Evolutionary conservation across 2,329 filamentous ascomycete species (phyloP).

Genomic region (Diaporthe sp.): DNA sequence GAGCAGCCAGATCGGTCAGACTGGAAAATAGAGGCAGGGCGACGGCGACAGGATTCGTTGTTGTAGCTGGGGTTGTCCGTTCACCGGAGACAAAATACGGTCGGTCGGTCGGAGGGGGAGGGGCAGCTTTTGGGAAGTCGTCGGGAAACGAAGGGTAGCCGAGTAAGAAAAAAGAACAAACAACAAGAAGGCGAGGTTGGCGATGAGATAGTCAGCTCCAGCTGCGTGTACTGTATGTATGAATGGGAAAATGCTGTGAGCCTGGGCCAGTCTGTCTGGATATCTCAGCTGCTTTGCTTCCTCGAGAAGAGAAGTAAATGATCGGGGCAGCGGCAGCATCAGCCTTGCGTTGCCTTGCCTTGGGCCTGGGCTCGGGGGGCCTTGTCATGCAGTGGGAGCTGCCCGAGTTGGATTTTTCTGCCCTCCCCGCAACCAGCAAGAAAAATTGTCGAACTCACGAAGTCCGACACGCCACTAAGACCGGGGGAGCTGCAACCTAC

Average conservation of each 20-base stretch:
- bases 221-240: background rate
- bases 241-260: background rate
- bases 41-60: background rate
- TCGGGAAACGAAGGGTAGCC: background rate
- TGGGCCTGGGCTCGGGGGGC: conserved; percentile 6
- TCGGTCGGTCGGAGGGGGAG: conserved; percentile 1
- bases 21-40: background rate
- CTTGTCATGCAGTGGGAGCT: conserved; percentile 31
- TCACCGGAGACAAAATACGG: conserved; percentile 22
- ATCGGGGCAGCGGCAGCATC: background rate
- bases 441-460: conserved; percentile 33
- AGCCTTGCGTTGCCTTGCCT: conserved; percentile 29
- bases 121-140: conserved; percentile 16
- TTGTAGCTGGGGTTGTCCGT: conserved; percentile 27
- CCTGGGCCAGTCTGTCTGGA: background rate
- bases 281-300: conserved; percentile 19
- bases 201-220: conserved; percentile 11
- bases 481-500: conserved; percentile 20
- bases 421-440: conserved; percentile 31
- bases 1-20: background rate
- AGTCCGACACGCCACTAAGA: conserved; percentile 31
- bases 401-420: conserved; percentile 33
- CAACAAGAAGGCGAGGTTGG: background rate
- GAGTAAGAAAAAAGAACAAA: background rate
- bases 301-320: conserved; percentile 8